Evolutionary conservation across 78 protist genomes (phyloP), one percentile per base, ranked within the genome.

Genomic region (Dictyostelium capitatum): DNA sequence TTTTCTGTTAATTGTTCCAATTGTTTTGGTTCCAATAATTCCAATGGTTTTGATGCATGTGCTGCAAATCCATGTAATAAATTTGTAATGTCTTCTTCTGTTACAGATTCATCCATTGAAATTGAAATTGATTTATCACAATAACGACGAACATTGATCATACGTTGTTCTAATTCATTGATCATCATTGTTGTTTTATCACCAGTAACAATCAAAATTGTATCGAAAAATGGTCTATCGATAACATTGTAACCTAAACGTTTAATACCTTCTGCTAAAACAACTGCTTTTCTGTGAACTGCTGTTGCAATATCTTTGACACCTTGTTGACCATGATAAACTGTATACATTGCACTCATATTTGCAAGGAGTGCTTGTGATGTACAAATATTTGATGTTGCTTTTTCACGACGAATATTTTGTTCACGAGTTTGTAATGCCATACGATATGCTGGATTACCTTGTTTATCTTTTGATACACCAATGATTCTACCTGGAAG

Each of bases 371-470:
- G 97, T 1, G 99, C 99, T 96, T 98, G 99, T 14, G 99, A 99
- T 9, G 99, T 99, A 96, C 99, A 99, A 46, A 99, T 98, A 96
- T 99, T 99, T 28, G 97, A 91, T 0, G 98, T 96, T 50, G 98
- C 98, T 78, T 92, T 95, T 69, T 96, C 98, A 50, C 98, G 94
- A 46, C 99, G 96, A 78, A 99, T 99, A 98, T 99, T 99, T 96
- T 98, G 99, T 94, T 99, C 99, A 78, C 99, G 97, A 37, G 99
- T 98, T 96, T 99, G 99, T 41, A 99, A 96, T 9, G 99, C 96
- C 97, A 99, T 97, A 54, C 99, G 98, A 73, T 73, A 82, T 7
- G 99, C 99, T 15, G 70, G 54, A 57, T 95, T 67, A 41, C 98
- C 99, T 30, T 20, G 50, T 17, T 83, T 53, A 57, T 98, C 99